Base-by-base conservation (phyloP, 1,284 basidiomycete genomes). In the Phlebopus sp. region DNA sequence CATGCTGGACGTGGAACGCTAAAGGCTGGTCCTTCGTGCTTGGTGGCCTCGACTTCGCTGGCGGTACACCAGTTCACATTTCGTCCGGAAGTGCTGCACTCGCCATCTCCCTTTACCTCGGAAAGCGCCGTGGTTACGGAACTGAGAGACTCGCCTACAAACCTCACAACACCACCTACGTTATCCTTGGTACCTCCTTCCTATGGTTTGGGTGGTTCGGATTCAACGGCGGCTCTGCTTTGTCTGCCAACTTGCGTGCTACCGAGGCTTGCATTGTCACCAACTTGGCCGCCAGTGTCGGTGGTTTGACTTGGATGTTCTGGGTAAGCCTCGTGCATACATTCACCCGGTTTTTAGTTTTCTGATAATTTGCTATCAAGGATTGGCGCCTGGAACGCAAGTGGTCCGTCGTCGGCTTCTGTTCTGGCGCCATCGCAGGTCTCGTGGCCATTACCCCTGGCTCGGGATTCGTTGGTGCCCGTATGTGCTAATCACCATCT, bases 141-240 rank as follows among this genome's bases (percentile, higher is more conserved):
- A 96, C 94, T 2, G 89, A 93, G 61, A 81, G 89, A 29, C 81
- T 94, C 31, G 90, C 91, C 2, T 90, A 93, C 81, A 91, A 94
- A 74, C 85, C 90, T 5, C 82, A 92, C 68, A 91, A 90, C 67
- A 89, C 86, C 2, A 83, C 85, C 37, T 92, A 95, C 67, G 90
- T 98, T 56, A 77, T 97, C 45, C 75, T 99, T 47, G 95, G 95
- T 44, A 98, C 96, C 0, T 82, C 86, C 11, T 84, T 98, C 70
- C 89, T 98, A 49, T 98, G 94, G 95, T 94, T 97, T 61, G 95
- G 94, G n/a, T 97, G 95, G 95, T 93, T 95, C 62, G 94, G 88
- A 8, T 91, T 90, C 76, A 95, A 95, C 71, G 92, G 92, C 36
- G 90, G 90, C 32, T 87, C 82, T 13, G 90, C 91, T 8, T 76